Conservation (phyloP, 2,329 filamentous ascomycete species). For the Knufia fluminis region DNA sequence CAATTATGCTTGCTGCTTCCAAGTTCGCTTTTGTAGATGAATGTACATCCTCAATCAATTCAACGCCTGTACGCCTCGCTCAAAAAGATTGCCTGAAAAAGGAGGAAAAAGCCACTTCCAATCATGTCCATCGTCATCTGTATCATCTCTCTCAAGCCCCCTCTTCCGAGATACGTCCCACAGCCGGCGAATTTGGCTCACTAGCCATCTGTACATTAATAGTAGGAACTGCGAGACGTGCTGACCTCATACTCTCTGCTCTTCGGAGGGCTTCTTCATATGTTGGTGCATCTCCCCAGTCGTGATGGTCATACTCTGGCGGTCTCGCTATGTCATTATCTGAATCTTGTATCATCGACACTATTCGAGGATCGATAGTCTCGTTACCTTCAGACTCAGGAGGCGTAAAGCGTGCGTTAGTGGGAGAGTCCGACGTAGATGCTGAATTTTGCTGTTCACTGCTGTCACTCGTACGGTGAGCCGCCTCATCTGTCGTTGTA, state of each 20-base stretch:
- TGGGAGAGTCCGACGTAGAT: slow-evolving; percentile 8
- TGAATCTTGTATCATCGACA: slow-evolving; percentile 13
- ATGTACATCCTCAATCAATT: not conserved
- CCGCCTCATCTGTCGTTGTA: not conserved
- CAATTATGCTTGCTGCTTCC: too few relatives aligned
- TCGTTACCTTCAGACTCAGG: slow-evolving; percentile 1
- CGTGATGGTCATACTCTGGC: slow-evolving; percentile 34
- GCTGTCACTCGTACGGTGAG: not conserved
- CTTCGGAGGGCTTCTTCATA: slow-evolving; percentile 24
- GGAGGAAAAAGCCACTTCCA: too few relatives aligned
- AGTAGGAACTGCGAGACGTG: slow-evolving; percentile 20
- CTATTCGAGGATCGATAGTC: not conserved
- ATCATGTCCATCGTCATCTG: not conserved
- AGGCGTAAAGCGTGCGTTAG: slow-evolving; percentile 8
- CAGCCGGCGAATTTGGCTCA: slow-evolving; percentile 20
- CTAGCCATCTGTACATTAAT: slow-evolving; percentile 22
- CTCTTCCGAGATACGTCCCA: not conserved
- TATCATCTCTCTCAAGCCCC: not conserved
- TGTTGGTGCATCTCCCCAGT: slow-evolving; percentile 36
- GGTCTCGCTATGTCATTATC: slow-evolving; percentile 21
- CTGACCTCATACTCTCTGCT: slow-evolving; percentile 8
- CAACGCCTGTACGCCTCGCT: not conserved
- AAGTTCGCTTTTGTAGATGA: not conserved
- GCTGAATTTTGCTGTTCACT: slow-evolving; percentile 1
- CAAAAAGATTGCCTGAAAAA: not conserved